Evolutionary conservation across 352 stramenopile genomes (phyloP), one percentile per base, ranked within the genome.

Genomic region (Globisporangium irregulare): DNA sequence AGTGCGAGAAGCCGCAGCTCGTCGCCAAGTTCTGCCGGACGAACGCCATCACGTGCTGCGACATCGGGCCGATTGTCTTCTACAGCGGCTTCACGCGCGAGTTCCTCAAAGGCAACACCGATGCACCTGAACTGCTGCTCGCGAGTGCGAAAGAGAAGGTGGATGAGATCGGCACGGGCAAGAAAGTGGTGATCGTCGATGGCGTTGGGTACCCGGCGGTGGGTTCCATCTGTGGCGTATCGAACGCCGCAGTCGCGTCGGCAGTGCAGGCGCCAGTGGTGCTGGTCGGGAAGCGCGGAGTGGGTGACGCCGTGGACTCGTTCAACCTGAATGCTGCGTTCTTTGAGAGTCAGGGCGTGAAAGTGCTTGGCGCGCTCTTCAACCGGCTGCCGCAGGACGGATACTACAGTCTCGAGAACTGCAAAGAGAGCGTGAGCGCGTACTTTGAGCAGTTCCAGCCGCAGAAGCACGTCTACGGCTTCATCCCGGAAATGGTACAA

Each of bases 311-410:
- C 0, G 90, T 99, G 8, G 97, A 99, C 77, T 98, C 92, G 32
- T 99, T 98, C 79, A 99, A 99, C 71, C 70, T 99, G 29, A 99
- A 99, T 75, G 94, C 96, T 20, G 91, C 79, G 6, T 99, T 98
- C 72, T 99, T 99, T 74, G 81, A 97, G 69, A 79, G 82, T 55
- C 73, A 84, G 29, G 77, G 89, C 29, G 93, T 99, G 1, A 83
- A 86, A 18, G 97, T 99, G 20, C 78, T 99, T n/a, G 97, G 97
- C 27, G 91, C 81, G 34, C 91, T 99, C 64, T 99, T 99, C 73
- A 99, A 99, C 76, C 93, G 95, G 34, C 75, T 99, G 18, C 84
- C 87, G 14, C 46, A 79, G 0, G 86, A 98, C 34, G 97, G 96
- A 0, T 99, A 92, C 64, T 99, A 99, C 81, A 98, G 93, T 22